Evolutionary conservation across 495 filamentous ascomycete species (phyloP).

Genomic region (Podospora bellae-mahoneyi): DNA sequence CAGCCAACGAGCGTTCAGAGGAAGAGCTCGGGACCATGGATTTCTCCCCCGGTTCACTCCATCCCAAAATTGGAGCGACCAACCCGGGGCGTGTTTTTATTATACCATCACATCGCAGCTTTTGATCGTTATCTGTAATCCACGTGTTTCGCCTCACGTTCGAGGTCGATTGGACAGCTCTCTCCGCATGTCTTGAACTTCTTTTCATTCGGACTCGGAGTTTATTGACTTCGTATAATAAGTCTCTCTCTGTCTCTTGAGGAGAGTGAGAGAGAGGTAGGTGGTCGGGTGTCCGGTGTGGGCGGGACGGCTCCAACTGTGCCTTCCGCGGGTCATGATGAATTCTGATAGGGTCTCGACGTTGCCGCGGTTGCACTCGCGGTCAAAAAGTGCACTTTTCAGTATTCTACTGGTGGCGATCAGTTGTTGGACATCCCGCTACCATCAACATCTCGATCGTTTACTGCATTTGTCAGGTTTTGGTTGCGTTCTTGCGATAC

Average conservation of each 20-base stretch:
- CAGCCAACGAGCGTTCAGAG: slow-evolving; percentile 17
- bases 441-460: background rate
- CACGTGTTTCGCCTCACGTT: too few species aligned
- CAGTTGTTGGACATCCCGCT: too few species aligned
- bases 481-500: slow-evolving; percentile 2
- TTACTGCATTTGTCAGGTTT: background rate
- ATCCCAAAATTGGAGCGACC: background rate
- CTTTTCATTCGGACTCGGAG: background rate
- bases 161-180: background rate
- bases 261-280: background rate
- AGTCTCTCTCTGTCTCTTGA: background rate
- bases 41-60: slow-evolving; percentile 13
- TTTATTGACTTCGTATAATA: background rate
- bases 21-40: slow-evolving; percentile 13
- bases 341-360: slow-evolving; percentile 7
- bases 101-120: too few species aligned
- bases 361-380: slow-evolving; percentile 9
- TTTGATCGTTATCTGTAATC: too few species aligned
- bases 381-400: background rate
- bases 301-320: slow-evolving; percentile 10
- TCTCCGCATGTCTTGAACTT: too few species aligned
- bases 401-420: background rate
- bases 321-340: background rate
- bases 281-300: background rate
- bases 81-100: background rate